These are phyloP conservation scores for Primulina tabacum DNA, from an alignment of 257 asterid genomes.

Conservation along the genomic window DNA sequence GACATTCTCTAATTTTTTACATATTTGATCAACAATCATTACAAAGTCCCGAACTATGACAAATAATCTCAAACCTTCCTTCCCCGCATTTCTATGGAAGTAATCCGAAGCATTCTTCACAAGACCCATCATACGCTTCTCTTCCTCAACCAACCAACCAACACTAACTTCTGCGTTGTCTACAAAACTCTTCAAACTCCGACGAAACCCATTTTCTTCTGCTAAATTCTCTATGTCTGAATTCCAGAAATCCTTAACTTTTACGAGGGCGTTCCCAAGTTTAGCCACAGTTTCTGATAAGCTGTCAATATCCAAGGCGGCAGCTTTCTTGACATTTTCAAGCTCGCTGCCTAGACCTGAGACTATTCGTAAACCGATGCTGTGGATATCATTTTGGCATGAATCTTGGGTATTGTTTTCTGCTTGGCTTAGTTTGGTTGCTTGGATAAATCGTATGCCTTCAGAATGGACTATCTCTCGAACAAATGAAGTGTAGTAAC, in stretches of 20 bases:
- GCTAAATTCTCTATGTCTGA: slow-evolving; percentile 51
- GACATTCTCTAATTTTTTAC: slow-evolving; percentile 58
- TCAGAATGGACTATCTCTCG: slow-evolving; percentile 86
- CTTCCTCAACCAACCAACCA: slow-evolving; percentile 65
- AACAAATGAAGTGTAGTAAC: slow-evolving; percentile 74
- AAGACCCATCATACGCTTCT: slow-evolving; percentile 73
- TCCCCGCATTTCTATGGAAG: slow-evolving; percentile 79
- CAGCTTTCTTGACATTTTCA: slow-evolving; percentile 71
- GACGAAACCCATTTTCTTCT: slow-evolving; percentile 60
- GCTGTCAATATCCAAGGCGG: slow-evolving; percentile 56
- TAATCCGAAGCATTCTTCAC: slow-evolving; percentile 83
- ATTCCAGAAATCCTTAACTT: slow-evolving; percentile 53
- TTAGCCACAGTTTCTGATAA: slow-evolving; percentile 54
- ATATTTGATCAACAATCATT: slow-evolving; percentile 66
- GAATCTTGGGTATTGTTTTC: slow-evolving; percentile 42
- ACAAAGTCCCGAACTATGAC: slow-evolving; percentile 73
- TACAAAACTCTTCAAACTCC: slow-evolving; percentile 49
- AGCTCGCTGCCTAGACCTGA: slow-evolving; percentile 70
- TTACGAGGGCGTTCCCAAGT: slow-evolving; percentile 50
- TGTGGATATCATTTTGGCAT: slow-evolving; percentile 46
- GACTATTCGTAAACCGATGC: slow-evolving; percentile 64
- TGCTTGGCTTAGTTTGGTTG: slow-evolving; percentile 36
- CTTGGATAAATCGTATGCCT: slow-evolving; percentile 76
- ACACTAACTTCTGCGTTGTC: slow-evolving; percentile 68
- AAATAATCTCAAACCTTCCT: slow-evolving; percentile 82